Evolutionary conservation across 2,329 filamentous ascomycete species (phyloP).

Genomic region (Cadophora sp.): DNA sequence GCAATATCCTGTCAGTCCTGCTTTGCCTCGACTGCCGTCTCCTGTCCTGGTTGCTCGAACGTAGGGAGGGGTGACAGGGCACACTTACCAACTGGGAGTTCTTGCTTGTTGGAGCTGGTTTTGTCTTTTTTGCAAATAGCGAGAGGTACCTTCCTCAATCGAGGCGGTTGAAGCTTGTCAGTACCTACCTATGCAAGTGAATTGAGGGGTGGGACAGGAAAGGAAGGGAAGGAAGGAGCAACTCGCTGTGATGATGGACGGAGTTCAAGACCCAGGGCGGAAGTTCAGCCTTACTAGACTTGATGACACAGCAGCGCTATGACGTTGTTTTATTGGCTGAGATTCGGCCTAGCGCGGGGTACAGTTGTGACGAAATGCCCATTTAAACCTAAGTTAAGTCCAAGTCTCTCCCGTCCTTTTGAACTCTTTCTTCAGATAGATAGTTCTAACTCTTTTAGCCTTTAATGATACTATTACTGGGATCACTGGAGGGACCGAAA

Average conservation of each 20-base stretch:
- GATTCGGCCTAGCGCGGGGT: not conserved
- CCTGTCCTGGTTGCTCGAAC: not conserved
- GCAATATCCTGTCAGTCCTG: not conserved
- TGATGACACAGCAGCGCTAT: conserved; percentile 6
- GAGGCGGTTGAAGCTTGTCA: no score
- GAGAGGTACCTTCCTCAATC: no score
- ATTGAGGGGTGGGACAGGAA: not conserved
- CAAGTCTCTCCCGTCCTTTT: no score
- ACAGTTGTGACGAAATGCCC: not conserved
- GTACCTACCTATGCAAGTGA: not conserved
- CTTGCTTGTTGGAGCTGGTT: not conserved
- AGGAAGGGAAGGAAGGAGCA: not conserved
- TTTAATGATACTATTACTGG: no score
- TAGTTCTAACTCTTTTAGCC: not conserved
- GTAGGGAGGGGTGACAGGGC: no score
- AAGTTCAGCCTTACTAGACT: conserved; percentile 21
- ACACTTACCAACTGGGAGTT: not conserved
- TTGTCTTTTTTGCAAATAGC: no score
- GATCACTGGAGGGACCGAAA: no score
- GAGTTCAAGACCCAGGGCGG: not conserved
- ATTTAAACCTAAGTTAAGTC: not conserved
- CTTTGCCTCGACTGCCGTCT: not conserved
- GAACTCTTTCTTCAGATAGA: no score
- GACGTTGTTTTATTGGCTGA: not conserved
- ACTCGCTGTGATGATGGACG: not conserved